Evolutionary conservation across 2,329 filamentous ascomycete species (phyloP).

Genomic region (Hymenoscyphus infarciens): DNA sequence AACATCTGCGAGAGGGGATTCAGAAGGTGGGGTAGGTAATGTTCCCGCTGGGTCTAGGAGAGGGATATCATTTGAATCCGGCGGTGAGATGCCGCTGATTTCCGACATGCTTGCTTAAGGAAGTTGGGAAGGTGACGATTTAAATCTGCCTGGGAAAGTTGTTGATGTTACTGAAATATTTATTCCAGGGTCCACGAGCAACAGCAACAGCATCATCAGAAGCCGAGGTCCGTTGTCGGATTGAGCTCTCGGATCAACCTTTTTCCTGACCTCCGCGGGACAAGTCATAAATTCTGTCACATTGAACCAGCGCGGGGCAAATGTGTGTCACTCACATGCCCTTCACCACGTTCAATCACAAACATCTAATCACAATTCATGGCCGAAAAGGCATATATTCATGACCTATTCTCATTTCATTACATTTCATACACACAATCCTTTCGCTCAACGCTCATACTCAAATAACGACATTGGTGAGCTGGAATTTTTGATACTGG

Average conservation of each 20-base stretch:
- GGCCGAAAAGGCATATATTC: background rate
- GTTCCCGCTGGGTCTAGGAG: background rate
- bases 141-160: background rate
- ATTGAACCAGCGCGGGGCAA: background rate
- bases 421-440: conserved; percentile 25
- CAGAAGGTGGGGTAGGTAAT: conserved; percentile 1
- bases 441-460: conserved; percentile 14
- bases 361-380: background rate
- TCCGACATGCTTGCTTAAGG: background rate
- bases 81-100: background rate
- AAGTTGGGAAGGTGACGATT: background rate
- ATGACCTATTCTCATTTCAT: conserved; percentile 20
- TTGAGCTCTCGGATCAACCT: background rate
- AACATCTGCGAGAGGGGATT: background rate
- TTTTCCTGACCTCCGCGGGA: background rate
- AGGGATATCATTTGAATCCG: background rate
- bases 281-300: background rate
- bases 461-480: conserved; percentile 19
- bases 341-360: background rate
- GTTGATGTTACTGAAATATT: background rate
- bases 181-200: background rate
- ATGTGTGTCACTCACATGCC: background rate
- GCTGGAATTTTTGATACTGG: conserved; percentile 28
- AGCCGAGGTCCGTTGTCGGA: background rate
- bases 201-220: background rate